phyloP scores from a whole-genome alignment of 768 basidiomycete genomes.

The Lactifluus subvellereus region DNA sequence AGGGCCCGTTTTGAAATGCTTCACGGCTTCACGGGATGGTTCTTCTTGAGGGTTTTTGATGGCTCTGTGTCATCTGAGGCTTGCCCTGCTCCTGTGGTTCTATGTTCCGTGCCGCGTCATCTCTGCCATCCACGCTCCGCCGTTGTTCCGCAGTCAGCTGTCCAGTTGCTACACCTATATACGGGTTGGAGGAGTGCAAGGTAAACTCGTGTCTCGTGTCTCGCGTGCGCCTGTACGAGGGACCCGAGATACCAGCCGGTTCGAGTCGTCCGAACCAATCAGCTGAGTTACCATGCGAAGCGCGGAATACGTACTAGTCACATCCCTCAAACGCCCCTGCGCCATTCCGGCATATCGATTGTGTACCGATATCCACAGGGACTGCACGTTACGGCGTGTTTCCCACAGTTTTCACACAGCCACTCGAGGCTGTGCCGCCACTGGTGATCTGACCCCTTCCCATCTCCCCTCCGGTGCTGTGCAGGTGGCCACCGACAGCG shows the following conservation, averaged over 20 bases:
- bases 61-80: neutral
- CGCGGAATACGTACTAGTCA: slow-evolving; percentile 6
- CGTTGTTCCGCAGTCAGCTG: slow-evolving; percentile 13
- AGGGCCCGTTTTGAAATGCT: neutral
- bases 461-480: slow-evolving; percentile 13
- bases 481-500: slow-evolving; percentile 11
- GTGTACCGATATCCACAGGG: neutral
- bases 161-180: neutral
- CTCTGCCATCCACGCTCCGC: neutral
- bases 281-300: slow-evolving; percentile 11
- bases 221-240: slow-evolving; percentile 1
- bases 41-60: neutral
- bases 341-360: slow-evolving; percentile 18
- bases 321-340: slow-evolving; percentile 10
- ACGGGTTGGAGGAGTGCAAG: neutral
- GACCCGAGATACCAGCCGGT: slow-evolving; percentile 10
- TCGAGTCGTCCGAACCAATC: slow-evolving; percentile 22
- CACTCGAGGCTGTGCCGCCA: slow-evolving; percentile 17
- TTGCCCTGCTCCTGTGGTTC: neutral
- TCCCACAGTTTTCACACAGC: slow-evolving; percentile 1
- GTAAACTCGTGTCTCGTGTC: neutral
- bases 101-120: slow-evolving; percentile 9
- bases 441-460: slow-evolving; percentile 10
- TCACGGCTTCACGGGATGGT: neutral
- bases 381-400: slow-evolving; percentile 1